A percentile compares a stretch with the other conserved stretches of the same genome.
phyloP scores from a whole-genome alignment of 805 yeast species.

The Yarrowia hollandica region DNA sequence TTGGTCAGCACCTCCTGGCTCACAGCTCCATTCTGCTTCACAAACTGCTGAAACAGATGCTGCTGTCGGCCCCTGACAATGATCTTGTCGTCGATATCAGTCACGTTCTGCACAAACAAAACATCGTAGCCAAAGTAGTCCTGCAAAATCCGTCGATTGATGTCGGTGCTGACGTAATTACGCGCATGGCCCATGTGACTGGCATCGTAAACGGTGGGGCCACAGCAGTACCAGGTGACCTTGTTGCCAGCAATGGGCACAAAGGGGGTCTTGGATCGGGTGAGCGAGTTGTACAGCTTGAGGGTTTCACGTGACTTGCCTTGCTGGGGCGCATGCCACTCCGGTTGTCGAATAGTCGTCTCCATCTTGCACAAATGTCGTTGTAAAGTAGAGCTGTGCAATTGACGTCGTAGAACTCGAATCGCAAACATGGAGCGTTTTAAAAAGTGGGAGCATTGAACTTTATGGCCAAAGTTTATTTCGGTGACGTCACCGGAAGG shows the following conservation, averaged over 20 bases:
- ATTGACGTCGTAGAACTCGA: background rate
- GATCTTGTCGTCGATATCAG: constrained; percentile 98
- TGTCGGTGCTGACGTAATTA: constrained; percentile 92
- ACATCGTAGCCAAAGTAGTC: constrained; percentile 91
- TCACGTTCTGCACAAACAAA: constrained; percentile 89
- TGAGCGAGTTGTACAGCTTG: constrained; percentile 77
- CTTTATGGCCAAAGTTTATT: background rate
- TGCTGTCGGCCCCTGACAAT: constrained; percentile 92
- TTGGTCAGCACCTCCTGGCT: constrained; percentile 44
- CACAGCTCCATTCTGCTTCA: constrained; percentile 38
- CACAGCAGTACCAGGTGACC: constrained; percentile 96
- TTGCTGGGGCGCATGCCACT: constrained; percentile 34
- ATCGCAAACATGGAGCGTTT: constrained; percentile 25
- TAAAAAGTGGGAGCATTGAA: background rate
- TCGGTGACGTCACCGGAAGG: constrained; percentile 1
- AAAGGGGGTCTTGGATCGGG: constrained; percentile 76
- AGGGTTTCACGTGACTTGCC: constrained; percentile 53
- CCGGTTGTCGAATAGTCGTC: constrained; percentile 38
- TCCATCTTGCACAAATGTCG: constrained; percentile 7
- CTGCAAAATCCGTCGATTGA: constrained; percentile 82
- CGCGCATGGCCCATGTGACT: constrained; percentile 99
- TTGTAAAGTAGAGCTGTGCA: background rate
- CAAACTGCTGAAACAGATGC: constrained; percentile 67
- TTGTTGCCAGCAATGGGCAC: constrained; percentile 60
- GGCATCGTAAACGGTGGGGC: constrained; percentile 96